A percentile compares a stretch with the other conserved stretches of the same genome.
These are phyloP conservation scores for Sporothrix pallida DNA, from an alignment of 2,329 filamentous ascomycete species.

Conservation along the genomic window DNA sequence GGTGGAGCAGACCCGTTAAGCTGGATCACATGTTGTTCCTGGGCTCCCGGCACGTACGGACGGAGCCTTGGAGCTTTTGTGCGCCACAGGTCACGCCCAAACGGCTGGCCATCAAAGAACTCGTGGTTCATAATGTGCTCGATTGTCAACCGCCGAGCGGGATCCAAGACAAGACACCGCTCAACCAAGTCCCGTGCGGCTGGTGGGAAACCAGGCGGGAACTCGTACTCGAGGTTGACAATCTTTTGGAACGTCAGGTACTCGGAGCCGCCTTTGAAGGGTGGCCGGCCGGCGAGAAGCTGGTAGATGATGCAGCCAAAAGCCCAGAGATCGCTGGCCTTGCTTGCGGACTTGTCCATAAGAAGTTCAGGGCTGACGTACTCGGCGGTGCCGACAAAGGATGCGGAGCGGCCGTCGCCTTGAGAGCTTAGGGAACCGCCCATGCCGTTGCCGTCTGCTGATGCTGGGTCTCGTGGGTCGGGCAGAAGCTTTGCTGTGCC, in stretches of 20 bases:
- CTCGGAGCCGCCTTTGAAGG: conserved; percentile 94
- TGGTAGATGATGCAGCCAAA: conserved; percentile 99
- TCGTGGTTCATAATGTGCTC: conserved; percentile 97
- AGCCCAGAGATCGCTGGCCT: conserved; percentile 96
- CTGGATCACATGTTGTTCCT: conserved; percentile 76
- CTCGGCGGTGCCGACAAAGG: conserved; percentile 96
- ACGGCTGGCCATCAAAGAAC: conserved; percentile 87
- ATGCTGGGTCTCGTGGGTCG: conserved; percentile 56
- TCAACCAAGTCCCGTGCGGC: conserved; percentile 89
- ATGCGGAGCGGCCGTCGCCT: conserved; percentile 79
- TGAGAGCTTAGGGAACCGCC: not conserved
- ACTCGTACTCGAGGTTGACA: conserved; percentile 90
- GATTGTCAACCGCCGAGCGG: conserved; percentile 79
- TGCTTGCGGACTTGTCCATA: conserved; percentile 95
- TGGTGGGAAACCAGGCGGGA: conserved; percentile 84
- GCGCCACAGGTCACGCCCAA: conserved; percentile 86
- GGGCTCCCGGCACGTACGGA: conserved; percentile 76
- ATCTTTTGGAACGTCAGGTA: conserved; percentile 99
- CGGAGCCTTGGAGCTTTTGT: conserved; percentile 86
- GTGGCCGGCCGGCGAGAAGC: conserved; percentile 89
- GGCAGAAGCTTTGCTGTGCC: conserved; percentile 94
- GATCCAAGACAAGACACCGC: conserved; percentile 86
- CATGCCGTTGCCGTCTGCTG: conserved; percentile 46
- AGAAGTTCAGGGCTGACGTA: conserved; percentile 98
- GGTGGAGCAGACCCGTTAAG: conserved; percentile 61